Evolutionary conservation across 169 alveolate genomes (phyloP).

Genomic region (Eimeria praecox): DNA sequence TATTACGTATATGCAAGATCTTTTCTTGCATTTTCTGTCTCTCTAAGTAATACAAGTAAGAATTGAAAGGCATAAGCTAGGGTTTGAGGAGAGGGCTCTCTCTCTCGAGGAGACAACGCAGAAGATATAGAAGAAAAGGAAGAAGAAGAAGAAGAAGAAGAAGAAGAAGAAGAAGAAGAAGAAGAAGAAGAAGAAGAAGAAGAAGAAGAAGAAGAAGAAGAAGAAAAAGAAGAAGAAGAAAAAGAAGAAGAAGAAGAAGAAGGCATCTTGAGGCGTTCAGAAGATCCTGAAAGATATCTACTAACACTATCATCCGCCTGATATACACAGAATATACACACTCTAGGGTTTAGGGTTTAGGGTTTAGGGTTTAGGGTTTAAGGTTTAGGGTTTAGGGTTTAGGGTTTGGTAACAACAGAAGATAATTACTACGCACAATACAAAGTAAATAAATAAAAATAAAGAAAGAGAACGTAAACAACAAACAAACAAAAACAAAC

Average conservation of each 20-base stretch:
- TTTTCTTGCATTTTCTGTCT: neutral
- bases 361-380: constrained; percentile 49
- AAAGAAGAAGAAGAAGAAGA: neutral
- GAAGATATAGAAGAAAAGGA: neutral
- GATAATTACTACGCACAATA: too few species aligned
- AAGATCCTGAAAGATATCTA: too few species aligned
- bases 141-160: neutral
- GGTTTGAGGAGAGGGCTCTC: neutral
- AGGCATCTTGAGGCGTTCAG: too few species aligned
- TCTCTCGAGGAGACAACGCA: neutral
- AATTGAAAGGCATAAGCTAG: constrained; percentile 18
- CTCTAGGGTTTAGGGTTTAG: constrained; percentile 53
- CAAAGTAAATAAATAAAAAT: too few species aligned
- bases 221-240: neutral
- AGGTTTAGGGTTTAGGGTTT: constrained; percentile 60
- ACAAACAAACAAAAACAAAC: too few species aligned
- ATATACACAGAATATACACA: neutral
- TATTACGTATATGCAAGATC: neutral
- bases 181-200: neutral
- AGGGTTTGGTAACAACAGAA: neutral
- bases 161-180: too few species aligned
- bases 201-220: neutral
- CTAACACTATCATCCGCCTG: neutral
- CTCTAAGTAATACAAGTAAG: neutral
- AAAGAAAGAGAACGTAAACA: too few species aligned